Base-by-base conservation (phyloP, 805 yeast genomes). In the Grigorovia humatica region DNA sequence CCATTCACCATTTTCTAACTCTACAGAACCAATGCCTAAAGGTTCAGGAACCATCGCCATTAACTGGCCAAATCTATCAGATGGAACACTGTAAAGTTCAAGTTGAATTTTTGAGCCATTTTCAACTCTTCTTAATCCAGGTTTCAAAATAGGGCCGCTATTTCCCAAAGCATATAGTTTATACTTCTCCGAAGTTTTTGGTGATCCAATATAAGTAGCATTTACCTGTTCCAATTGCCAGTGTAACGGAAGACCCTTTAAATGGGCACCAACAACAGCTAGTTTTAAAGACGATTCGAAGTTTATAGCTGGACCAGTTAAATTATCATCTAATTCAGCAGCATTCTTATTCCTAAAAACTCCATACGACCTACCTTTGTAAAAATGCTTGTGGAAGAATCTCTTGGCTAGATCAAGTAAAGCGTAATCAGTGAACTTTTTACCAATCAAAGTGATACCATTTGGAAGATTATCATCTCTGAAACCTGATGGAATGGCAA, bases 261-360 rank as follows among this genome's bases (percentile, higher is more conserved):
- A 75, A 65, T 91, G 99, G 47, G 97, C 97, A 51, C 99, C 99
- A 47, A 91, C 98, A 41, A 93, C 99, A 1, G 97, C 97, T 52
- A 91, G 71, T 55, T 82, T 76, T 54, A 88, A 74, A 9, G 78
- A 72, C 38, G 69, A 56, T 1, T 73, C 66, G 29, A 70, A 59
- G 45, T 69, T 64, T 23, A 49, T 44, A 9, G 38, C 38, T n/a
- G 64, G 64, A 4, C 68, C 68, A 1, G 17, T 18, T 9, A 65
- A 46, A n/a, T 38, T 38, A 44, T 56, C 58, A 47, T 56, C 56
- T 13, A 42, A 44, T 5, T 54, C 53, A 2, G 23, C 44, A 38
- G 56, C 52, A 2, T 40, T 48, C 13, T 48, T 51, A 19, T 56
- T 54, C 2, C 53, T 47, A 44, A 63, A 62, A 17, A 52, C 51